These are phyloP conservation scores for Phyllosticta paracitricarpa DNA, from an alignment of 2,329 filamentous ascomycete species.

Conservation along the genomic window DNA sequence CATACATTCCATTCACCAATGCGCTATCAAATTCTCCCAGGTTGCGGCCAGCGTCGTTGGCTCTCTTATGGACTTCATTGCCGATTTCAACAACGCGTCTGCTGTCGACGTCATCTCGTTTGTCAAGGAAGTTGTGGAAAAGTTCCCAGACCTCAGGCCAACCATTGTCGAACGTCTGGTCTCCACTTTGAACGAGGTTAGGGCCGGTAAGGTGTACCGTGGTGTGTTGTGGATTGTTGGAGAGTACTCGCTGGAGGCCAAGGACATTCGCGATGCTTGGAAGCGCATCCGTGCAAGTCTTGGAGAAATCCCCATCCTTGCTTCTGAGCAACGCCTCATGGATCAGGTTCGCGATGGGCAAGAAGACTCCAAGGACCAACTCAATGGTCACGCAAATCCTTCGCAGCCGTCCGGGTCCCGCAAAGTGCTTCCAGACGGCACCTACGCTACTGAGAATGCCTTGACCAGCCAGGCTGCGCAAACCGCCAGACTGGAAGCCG, in stretches of 20 bases:
- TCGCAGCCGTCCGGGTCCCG: conserved; percentile 71
- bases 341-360: conserved; percentile 66
- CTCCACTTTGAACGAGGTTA: conserved; percentile 81
- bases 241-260: conserved; percentile 90
- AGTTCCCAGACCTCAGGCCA: conserved; percentile 80
- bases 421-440: conserved; percentile 90
- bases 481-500: conserved; percentile 84
- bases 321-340: conserved; percentile 83
- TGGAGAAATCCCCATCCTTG: conserved; percentile 92
- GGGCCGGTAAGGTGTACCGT: conserved; percentile 93
- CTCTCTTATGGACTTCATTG: conserved; percentile 97
- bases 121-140: conserved; percentile 97
- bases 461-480: conserved; percentile 86
- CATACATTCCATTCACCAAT: conserved; percentile 95
- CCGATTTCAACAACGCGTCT: conserved; percentile 93
- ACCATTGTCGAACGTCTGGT: conserved; percentile 85
- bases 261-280: conserved; percentile 93
- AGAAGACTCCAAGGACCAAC: conserved; percentile 55
- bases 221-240: conserved; percentile 96
- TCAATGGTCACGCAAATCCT: conserved; percentile 68
- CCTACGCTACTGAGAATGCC: conserved; percentile 93
- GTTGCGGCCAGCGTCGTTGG: conserved; percentile 95
- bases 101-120: conserved; percentile 97
- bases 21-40: conserved; percentile 98
- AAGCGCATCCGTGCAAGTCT: conserved; percentile 88